Evolutionary conservation across 306 rosid genomes (phyloP).

Genomic region (Cyclanthera cordifolia): DNA sequence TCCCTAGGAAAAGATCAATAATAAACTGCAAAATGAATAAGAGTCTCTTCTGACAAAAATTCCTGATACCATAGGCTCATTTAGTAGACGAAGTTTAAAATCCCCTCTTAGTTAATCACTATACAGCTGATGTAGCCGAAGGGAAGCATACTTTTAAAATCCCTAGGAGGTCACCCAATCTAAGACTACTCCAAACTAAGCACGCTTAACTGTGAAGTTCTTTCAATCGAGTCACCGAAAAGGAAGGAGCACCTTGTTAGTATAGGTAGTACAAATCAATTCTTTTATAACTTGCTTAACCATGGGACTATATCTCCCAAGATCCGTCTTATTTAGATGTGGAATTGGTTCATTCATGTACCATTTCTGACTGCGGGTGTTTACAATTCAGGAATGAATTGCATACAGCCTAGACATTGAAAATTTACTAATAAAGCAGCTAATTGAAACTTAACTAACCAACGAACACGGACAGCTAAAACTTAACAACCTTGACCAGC

Average conservation of each 20-base stretch:
- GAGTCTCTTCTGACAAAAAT: not conserved
- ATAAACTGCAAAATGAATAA: not conserved
- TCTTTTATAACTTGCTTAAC: too few species aligned
- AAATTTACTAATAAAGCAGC: not conserved
- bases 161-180: too few species aligned
- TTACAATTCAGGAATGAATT: not conserved
- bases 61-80: not conserved
- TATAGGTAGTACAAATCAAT: too few species aligned
- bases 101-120: not conserved
- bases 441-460: not conserved
- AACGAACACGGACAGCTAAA: not conserved
- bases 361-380: too few species aligned
- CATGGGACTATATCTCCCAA: too few species aligned
- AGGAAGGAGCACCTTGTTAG: too few species aligned
- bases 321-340: too few species aligned
- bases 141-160: not conserved
- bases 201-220: too few species aligned
- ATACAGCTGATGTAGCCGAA: not conserved
- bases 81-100: not conserved
- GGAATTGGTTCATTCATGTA: too few species aligned
- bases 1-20: too few species aligned
- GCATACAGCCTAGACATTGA: not conserved
- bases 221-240: too few species aligned
- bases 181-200: too few species aligned
- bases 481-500: not conserved